Evolutionary conservation across 176 grass and related monocot species (phyloP).

Genomic region (Metroxylon sagu): DNA sequence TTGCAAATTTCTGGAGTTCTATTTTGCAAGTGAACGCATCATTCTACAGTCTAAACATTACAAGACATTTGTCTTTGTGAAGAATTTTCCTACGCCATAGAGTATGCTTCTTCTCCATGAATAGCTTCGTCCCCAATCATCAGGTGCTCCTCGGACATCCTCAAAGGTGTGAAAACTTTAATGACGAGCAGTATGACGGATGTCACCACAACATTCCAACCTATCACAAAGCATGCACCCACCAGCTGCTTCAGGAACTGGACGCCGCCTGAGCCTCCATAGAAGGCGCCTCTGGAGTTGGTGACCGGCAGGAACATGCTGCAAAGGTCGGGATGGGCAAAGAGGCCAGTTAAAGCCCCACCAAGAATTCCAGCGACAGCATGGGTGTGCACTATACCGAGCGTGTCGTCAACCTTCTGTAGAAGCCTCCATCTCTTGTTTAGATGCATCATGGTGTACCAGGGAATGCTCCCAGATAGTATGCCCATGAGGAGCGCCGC

Average conservation of each 20-base stretch:
- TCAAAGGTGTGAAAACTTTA: conserved; percentile 39
- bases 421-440: conserved; percentile 54
- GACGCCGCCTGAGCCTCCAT: conserved; percentile 37
- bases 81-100: background rate
- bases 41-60: no score
- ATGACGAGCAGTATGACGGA: conserved; percentile 43
- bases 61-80: no score
- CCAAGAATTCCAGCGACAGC: conserved; percentile 51
- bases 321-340: conserved; percentile 47
- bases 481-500: conserved; percentile 66
- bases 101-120: conserved; percentile 73
- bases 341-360: conserved; percentile 46
- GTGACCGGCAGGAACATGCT: conserved; percentile 32
- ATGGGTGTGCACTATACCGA: conserved; percentile 51
- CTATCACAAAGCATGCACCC: conserved; percentile 38
- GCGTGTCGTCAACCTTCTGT: conserved; percentile 70
- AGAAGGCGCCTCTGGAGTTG: conserved; percentile 40
- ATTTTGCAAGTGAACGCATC: no score
- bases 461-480: conserved; percentile 41
- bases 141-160: conserved; percentile 59
- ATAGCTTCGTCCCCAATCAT: conserved; percentile 35
- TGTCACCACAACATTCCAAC: conserved; percentile 48
- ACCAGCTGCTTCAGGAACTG: conserved; percentile 61
- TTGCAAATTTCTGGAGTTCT: no score
- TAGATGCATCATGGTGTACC: conserved; percentile 75